Percentiles rank a stretch among this genome's conserved stretches.
phyloP scores from a whole-genome alignment of 1,139 yeast genomes.

The Pichia sp. region DNA sequence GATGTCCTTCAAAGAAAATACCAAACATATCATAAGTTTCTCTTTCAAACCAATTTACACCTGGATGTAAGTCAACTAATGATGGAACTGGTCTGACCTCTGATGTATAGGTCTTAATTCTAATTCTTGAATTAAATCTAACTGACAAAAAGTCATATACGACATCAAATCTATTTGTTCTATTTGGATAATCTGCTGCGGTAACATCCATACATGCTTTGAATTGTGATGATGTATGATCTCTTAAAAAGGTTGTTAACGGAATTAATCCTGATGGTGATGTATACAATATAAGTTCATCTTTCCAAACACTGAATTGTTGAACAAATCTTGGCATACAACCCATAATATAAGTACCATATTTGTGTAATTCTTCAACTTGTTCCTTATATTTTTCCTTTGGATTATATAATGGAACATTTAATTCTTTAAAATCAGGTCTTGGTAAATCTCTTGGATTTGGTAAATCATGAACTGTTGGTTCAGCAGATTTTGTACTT shows the following conservation, averaged over 20 bases:
- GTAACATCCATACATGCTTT: slow-evolving; percentile 76
- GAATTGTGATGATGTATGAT: slow-evolving; percentile 78
- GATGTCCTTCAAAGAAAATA: slow-evolving; percentile 81
- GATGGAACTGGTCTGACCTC: slow-evolving; percentile 82
- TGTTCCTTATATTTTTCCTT: slow-evolving; percentile 68
- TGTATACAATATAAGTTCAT: slow-evolving; percentile 70
- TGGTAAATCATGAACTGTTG: slow-evolving; percentile 25
- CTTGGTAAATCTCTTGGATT: slow-evolving; percentile 30
- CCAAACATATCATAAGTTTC: slow-evolving; percentile 86
- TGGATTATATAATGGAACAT: slow-evolving; percentile 67
- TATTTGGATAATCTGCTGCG: slow-evolving; percentile 80
- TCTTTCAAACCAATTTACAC: slow-evolving; percentile 88
- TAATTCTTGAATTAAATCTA: slow-evolving; percentile 79
- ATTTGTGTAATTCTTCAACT: slow-evolving; percentile 71
- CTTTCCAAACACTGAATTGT: slow-evolving; percentile 86
- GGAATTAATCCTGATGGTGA: slow-evolving; percentile 75
- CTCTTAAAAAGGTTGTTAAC: slow-evolving; percentile 59
- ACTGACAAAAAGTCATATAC: slow-evolving; percentile 77
- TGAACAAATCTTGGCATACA: slow-evolving; percentile 79
- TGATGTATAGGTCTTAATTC: slow-evolving; percentile 84
- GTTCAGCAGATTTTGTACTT: slow-evolving; percentile 8
- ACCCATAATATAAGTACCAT: slow-evolving; percentile 73
- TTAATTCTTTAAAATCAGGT: slow-evolving; percentile 31
- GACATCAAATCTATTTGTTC: slow-evolving; percentile 81
- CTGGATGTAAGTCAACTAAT: slow-evolving; percentile 60